phyloP scores from a whole-genome alignment of 208 protist genomes.

The Phytomonas serpens region DNA sequence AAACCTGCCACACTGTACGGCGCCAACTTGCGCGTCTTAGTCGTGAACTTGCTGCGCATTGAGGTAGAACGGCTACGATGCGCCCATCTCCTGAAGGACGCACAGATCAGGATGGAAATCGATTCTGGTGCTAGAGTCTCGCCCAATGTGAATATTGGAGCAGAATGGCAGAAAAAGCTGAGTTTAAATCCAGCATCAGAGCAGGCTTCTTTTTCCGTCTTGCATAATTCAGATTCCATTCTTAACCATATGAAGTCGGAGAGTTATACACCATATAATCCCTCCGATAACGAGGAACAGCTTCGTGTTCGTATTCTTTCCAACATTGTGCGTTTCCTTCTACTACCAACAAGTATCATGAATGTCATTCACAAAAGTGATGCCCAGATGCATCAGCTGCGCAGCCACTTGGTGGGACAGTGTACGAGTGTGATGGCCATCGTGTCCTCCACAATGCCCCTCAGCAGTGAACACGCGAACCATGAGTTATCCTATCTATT shows the following conservation, averaged over 20 bases:
- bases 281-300: slow-evolving; percentile 56
- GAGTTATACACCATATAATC: slow-evolving; percentile 21
- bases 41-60: slow-evolving; percentile 45
- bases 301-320: slow-evolving; percentile 45
- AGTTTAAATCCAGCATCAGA: not conserved
- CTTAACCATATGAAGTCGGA: not conserved
- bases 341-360: slow-evolving; percentile 69
- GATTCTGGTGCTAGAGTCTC: not conserved
- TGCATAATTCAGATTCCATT: not conserved
- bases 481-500: not conserved
- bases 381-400: slow-evolving; percentile 23
- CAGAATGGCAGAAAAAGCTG: not conserved
- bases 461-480: not conserved
- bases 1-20: not conserved
- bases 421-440: slow-evolving; percentile 12
- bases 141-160: not conserved
- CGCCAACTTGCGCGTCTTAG: slow-evolving; percentile 18
- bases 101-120: not conserved
- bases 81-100: slow-evolving; percentile 44
- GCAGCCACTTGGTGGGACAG: slow-evolving; percentile 7
- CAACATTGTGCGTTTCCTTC: slow-evolving; percentile 79
- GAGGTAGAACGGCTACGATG: slow-evolving; percentile 68
- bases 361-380: slow-evolving; percentile 21
- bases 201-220: not conserved
- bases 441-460: slow-evolving; percentile 14